A percentile compares a stretch with the other conserved stretches of the same genome.
These are phyloP conservation scores for Cutaneotrichosporon mucoides DNA, from an alignment of 1,284 basidiomycete species.

Conservation along the genomic window DNA sequence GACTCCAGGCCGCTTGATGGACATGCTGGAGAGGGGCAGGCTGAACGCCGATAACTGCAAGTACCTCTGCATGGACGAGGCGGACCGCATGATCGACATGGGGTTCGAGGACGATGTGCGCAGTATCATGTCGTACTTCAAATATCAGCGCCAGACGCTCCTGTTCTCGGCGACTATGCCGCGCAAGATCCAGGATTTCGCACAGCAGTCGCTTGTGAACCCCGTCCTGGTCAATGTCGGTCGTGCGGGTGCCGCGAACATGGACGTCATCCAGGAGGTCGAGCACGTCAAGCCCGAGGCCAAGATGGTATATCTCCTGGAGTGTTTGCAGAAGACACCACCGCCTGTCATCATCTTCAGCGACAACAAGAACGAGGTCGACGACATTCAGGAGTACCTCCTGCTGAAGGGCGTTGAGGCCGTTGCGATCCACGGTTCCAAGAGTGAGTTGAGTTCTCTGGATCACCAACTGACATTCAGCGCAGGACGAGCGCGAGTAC, in stretches of 20 bases:
- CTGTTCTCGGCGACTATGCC: slow-evolving; percentile 99
- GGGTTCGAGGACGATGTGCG: slow-evolving; percentile 98
- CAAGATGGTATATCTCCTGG: slow-evolving; percentile 97
- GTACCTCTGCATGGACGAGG: slow-evolving; percentile 97
- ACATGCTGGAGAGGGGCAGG: slow-evolving; percentile 74
- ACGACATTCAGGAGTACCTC: slow-evolving; percentile 98
- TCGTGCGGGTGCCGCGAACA: slow-evolving; percentile 92
- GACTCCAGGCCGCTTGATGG: slow-evolving; percentile 56
- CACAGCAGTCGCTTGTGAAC: slow-evolving; percentile 85
- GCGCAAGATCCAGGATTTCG: slow-evolving; percentile 96
- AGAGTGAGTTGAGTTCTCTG: slow-evolving; percentile 58
- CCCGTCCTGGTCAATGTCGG: slow-evolving; percentile 97
- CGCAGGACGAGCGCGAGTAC: slow-evolving; percentile 97
- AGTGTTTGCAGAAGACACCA: slow-evolving; percentile 96
- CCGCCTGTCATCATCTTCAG: slow-evolving; percentile 98
- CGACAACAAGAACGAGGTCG: slow-evolving; percentile 99
- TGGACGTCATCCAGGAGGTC: slow-evolving; percentile 95
- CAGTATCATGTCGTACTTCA: slow-evolving; percentile 98
- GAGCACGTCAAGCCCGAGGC: slow-evolving; percentile 99
- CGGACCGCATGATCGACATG: slow-evolving; percentile 98
- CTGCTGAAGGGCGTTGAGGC: slow-evolving; percentile 96
- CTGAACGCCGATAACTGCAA: slow-evolving; percentile 90
- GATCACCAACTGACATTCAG: slow-evolving; percentile 52
- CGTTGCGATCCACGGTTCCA: slow-evolving; percentile 96
- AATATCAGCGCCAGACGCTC: slow-evolving; percentile 93